A percentile compares a stretch with the other conserved stretches of the same genome.
These are phyloP conservation scores for Colletotrichum costaricense DNA, from an alignment of 2,329 filamentous ascomycete species.

Conservation along the genomic window DNA sequence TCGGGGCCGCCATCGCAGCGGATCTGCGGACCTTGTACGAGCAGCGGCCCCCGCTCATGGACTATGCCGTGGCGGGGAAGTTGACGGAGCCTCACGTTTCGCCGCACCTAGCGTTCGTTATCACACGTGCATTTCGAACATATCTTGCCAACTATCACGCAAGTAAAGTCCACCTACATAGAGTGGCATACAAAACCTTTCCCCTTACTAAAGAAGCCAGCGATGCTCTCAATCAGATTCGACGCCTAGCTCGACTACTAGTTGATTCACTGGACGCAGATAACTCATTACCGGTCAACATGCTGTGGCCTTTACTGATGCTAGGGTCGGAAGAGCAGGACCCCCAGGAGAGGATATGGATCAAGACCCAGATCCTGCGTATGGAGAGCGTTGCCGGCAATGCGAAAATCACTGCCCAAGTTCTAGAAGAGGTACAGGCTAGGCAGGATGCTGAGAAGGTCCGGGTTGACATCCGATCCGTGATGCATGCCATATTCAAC, in stretches of 20 bases:
- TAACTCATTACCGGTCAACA: conserved; percentile 63
- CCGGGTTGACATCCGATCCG: conserved; percentile 56
- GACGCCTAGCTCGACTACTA: conserved; percentile 58
- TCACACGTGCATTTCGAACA: conserved; percentile 65
- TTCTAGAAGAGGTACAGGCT: conserved; percentile 57
- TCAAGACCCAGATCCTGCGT: conserved; percentile 58
- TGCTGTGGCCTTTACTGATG: conserved; percentile 69
- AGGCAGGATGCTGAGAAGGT: conserved; percentile 53
- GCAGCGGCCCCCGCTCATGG: conserved; percentile 64
- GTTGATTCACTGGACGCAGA: conserved; percentile 52
- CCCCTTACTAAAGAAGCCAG: conserved; percentile 62
- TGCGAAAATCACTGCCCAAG: conserved; percentile 56
- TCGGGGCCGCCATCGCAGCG: conserved; percentile 60
- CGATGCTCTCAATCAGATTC: conserved; percentile 61
- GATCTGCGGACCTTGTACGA: conserved; percentile 63
- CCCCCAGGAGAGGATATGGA: conserved; percentile 59
- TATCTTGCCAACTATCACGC: conserved; percentile 68
- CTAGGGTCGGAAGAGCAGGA: conserved; percentile 66
- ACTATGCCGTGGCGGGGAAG: conserved; percentile 64
- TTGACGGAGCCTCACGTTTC: conserved; percentile 60
- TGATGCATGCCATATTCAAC: conserved; percentile 62
- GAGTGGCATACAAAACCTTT: conserved; percentile 65
- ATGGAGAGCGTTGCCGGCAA: conserved; percentile 59
- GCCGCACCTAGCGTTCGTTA: conserved; percentile 58
- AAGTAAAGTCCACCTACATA: conserved; percentile 66